phyloP scores from a whole-genome alignment of 768 basidiomycete species.

The Nevesoporus exiguus region DNA sequence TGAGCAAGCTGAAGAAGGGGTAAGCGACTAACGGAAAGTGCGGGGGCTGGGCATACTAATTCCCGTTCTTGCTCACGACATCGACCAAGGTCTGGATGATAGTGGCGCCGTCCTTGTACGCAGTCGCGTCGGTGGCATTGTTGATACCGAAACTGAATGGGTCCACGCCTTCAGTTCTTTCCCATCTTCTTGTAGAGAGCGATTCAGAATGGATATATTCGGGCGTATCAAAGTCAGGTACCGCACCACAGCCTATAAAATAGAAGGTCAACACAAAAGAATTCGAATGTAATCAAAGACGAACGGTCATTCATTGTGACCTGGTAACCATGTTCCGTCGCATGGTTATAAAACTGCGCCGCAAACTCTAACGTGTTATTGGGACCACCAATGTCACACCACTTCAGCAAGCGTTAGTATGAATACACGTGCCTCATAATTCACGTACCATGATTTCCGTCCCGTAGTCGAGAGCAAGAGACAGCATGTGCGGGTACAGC shows the following conservation, averaged over 20 bases:
- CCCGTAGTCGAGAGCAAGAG: conserved; percentile 44
- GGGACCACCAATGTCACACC: conserved; percentile 57
- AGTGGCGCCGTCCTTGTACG: conserved; percentile 48
- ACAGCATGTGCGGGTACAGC: conserved; percentile 50
- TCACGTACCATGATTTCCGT: conserved; percentile 51
- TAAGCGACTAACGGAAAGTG: not conserved
- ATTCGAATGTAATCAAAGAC: conserved; percentile 6
- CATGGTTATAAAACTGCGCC: conserved; percentile 44
- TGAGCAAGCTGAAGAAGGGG: conserved; percentile 37
- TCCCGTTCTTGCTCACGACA: conserved; percentile 61
- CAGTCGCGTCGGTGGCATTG: conserved; percentile 36
- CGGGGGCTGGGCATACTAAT: conserved; percentile 41
- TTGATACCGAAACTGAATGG: conserved; percentile 50
- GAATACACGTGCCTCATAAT: not conserved
- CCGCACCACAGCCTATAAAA: conserved; percentile 42
- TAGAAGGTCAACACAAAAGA: not conserved
- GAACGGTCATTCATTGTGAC: conserved; percentile 45
- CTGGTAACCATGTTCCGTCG: conserved; percentile 40
- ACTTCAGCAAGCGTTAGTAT: conserved; percentile 29
- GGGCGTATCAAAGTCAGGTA: conserved; percentile 54
- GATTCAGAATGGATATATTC: conserved; percentile 50
- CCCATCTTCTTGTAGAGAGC: conserved; percentile 49
- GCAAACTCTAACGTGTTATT: conserved; percentile 46
- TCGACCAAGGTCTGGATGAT: conserved; percentile 53
- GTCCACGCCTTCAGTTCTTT: conserved; percentile 58